These are phyloP conservation scores for Suhomyces tanzawaensis DNA, from an alignment of 805 yeast genomes.

Conservation along the genomic window DNA sequence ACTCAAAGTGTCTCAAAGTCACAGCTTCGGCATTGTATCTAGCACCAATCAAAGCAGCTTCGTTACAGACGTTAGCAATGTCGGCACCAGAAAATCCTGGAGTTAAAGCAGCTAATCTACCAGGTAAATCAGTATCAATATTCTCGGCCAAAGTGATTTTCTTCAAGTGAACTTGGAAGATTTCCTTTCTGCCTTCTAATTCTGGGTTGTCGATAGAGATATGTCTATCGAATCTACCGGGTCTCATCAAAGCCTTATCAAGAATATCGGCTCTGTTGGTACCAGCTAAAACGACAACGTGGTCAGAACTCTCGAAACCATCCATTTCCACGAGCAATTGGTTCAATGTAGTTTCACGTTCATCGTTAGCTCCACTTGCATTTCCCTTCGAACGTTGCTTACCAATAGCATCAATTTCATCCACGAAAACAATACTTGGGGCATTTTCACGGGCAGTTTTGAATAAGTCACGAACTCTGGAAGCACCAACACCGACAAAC, in stretches of 20 bases:
- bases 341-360: slow-evolving; percentile 92
- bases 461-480: slow-evolving; percentile 94
- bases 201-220: slow-evolving; percentile 91
- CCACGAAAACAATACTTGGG: slow-evolving; percentile 94
- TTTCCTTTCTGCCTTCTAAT: slow-evolving; percentile 90
- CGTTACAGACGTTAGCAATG: slow-evolving; percentile 94
- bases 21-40: slow-evolving; percentile 73
- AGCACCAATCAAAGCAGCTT: slow-evolving; percentile 96
- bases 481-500: slow-evolving; percentile 99
- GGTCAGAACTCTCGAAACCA: slow-evolving; percentile 88
- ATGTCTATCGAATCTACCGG: slow-evolving; percentile 97
- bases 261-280: slow-evolving; percentile 93
- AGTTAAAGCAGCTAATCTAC: slow-evolving; percentile 89
- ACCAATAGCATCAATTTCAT: slow-evolving; percentile 99
- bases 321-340: slow-evolving; percentile 98
- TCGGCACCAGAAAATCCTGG: slow-evolving; percentile 99
- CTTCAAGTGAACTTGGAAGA: slow-evolving; percentile 80
- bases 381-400: slow-evolving; percentile 78
- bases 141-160: slow-evolving; percentile 59
- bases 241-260: slow-evolving; percentile 91
- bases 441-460: slow-evolving; percentile 90
- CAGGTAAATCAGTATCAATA: slow-evolving; percentile 57
- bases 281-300: slow-evolving; percentile 96
- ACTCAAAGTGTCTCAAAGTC: slow-evolving; percentile 79
- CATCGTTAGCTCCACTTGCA: slow-evolving; percentile 84